Conservation (phyloP, 495 filamentous ascomycete genomes). For the Cercophora newfieldiana region DNA sequence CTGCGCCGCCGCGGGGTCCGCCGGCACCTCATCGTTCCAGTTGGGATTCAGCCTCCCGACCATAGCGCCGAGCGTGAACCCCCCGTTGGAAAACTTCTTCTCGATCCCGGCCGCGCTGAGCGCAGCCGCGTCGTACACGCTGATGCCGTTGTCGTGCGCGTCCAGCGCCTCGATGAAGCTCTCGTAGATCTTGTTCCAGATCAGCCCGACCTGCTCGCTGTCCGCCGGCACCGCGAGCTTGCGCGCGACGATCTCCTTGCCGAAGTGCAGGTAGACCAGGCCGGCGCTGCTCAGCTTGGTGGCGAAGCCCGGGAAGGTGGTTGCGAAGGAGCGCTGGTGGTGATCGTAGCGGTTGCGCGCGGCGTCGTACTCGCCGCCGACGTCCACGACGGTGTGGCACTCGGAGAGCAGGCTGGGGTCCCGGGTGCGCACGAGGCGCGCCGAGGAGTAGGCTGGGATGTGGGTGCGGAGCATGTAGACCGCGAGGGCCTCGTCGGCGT, state of each 20-base stretch:
- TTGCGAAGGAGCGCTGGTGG: slow-evolving; percentile 88
- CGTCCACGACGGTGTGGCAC: slow-evolving; percentile 95
- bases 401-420: slow-evolving; percentile 73
- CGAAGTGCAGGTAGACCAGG: slow-evolving; percentile 94
- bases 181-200: slow-evolving; percentile 88
- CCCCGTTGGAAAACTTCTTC: slow-evolving; percentile 78
- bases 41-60: slow-evolving; percentile 80
- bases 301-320: slow-evolving; percentile 68
- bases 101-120: slow-evolving; percentile 64
- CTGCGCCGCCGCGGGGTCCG: slow-evolving; percentile 60
- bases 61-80: slow-evolving; percentile 78
- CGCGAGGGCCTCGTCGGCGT: slow-evolving; percentile 98
- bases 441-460: slow-evolving; percentile 74
- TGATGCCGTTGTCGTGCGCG: slow-evolving; percentile 95
- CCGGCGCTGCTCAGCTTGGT: slow-evolving; percentile 94
- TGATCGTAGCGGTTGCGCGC: slow-evolving; percentile 82
- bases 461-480: slow-evolving; percentile 87
- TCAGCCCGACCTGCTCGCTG: slow-evolving; percentile 63
- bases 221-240: slow-evolving; percentile 54
- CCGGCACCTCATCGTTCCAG: slow-evolving; percentile 56
- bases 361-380: slow-evolving; percentile 86
- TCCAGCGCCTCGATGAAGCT: slow-evolving; percentile 95
- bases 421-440: slow-evolving; percentile 80
- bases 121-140: slow-evolving; percentile 67
- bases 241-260: slow-evolving; percentile 73